Evolutionary conservation across 108 stramenopile genomes (phyloP).

Genomic region (Pseudonitzschia pungens): DNA sequence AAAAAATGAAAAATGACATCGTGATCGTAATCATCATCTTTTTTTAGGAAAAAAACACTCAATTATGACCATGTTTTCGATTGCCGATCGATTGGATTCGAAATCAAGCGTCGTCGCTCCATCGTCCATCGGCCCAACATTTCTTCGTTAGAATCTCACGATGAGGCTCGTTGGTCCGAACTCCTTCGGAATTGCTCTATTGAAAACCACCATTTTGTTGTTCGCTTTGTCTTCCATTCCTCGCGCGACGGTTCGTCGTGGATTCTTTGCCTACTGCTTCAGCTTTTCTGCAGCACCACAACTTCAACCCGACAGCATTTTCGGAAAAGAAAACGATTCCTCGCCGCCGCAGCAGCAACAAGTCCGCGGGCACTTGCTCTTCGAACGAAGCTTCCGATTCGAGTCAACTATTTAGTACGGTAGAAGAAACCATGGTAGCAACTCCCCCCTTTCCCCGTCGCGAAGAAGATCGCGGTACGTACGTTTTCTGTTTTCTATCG

Average conservation of each 20-base stretch:
- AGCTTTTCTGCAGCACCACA: not conserved
- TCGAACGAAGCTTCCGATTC: not conserved
- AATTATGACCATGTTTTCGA: no score
- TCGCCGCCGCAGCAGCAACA: not conserved
- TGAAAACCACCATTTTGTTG: not conserved
- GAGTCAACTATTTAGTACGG: slow-evolving; percentile 2
- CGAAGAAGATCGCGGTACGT: slow-evolving; percentile 47
- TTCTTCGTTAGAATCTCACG: not conserved
- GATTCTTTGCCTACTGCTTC: slow-evolving; percentile 4
- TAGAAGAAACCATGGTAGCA: slow-evolving; percentile 15
- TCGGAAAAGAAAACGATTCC: not conserved
- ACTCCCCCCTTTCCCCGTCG: slow-evolving; percentile 54
- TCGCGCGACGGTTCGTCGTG: not conserved
- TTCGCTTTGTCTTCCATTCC: not conserved
- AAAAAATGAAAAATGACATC: no score
- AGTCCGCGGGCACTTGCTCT: not conserved
- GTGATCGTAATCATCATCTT: no score
- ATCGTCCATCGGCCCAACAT: not conserved
- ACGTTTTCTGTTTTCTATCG: not conserved
- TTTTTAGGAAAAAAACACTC: no score
- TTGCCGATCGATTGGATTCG: no score
- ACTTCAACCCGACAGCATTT: not conserved
- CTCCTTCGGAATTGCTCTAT: not conserved
- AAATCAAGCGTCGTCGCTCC: not conserved
- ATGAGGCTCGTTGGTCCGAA: not conserved